Base-by-base conservation (phyloP, 2,329 filamentous ascomycete genomes). In the Pezicula radicicola region DNA sequence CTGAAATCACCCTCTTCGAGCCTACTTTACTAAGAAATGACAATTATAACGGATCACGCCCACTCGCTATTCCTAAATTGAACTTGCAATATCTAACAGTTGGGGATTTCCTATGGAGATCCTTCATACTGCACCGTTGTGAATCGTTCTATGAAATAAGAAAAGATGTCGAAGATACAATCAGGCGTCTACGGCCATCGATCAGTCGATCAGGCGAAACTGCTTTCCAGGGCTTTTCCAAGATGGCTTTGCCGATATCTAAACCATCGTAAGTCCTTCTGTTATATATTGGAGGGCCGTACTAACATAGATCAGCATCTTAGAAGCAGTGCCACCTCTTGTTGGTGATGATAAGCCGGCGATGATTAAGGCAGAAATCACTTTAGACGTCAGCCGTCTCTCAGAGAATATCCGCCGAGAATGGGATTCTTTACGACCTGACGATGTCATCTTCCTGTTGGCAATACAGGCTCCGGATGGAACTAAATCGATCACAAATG, bases 81-180 rank as follows among this genome's bases (percentile, higher is more conserved):
- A 99, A 97, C 62, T 75, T 99, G 27, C 94, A 99, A 66, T 99
- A 99, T 69, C 77, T 99, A 13, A 96, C 92, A 3, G 84, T 96
- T 47, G 91, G 91, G 3, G 94, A 99, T 69, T 99, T 99, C 62
- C 73, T 99, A n/a, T 99, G 92, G 91, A 83, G 95, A 56, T 91
- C 93, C 0, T 87, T 97, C 63, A 79, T 95, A 13, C 75, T 99
- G 8, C 94, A 96, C 67, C 85, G 93, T 39, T 89, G 87, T 53
- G 94, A 99, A 69, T 83, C 93, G 0, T 97, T 97, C 67, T 97
- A 95, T 68, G 89, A 91, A 54, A 93, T 99, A 54, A 84, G 91
- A 43, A 93, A 91, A 64, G 91, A 99, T 66, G 84, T 99, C 52
- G 91, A 96, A 66, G 83, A 89, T 45, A 84, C 88, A 6, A 67